phyloP scores from a whole-genome alignment of 2,329 filamentous ascomycete genomes.

The Colletotrichum sp. region DNA sequence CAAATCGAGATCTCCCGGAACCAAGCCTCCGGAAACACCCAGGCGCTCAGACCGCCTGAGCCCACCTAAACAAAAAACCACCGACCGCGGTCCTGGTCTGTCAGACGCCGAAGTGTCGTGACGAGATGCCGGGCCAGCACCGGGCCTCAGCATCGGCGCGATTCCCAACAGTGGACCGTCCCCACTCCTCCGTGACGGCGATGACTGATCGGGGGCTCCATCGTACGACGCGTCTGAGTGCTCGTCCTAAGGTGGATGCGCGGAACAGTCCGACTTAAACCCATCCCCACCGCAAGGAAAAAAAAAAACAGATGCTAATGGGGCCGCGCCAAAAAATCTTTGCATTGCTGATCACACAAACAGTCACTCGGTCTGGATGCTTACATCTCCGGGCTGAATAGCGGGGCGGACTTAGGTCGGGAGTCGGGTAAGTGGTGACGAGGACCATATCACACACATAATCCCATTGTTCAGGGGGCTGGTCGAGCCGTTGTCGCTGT shows the following conservation, averaged over 20 bases:
- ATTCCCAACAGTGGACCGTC: neutral
- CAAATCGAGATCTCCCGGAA: neutral
- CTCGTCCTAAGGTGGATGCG: neutral
- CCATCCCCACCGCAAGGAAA: neutral
- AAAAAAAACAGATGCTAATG: neutral
- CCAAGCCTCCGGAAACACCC: neutral
- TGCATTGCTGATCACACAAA: neutral
- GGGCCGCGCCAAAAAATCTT: neutral
- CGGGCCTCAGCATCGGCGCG: neutral
- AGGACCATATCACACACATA: neutral
- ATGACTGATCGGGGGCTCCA: slow-evolving; percentile 12
- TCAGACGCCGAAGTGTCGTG: neutral
- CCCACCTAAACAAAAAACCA: neutral
- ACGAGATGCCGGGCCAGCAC: slow-evolving; percentile 1
- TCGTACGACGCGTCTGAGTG: slow-evolving; percentile 4
- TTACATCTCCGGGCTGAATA: neutral
- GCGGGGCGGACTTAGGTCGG: neutral
- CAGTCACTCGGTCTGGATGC: neutral
- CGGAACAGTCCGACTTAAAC: neutral
- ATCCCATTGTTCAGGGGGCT: neutral
- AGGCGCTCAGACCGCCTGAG: neutral
- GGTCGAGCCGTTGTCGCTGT: neutral
- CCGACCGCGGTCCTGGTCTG: neutral
- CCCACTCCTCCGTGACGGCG: slow-evolving; percentile 16
- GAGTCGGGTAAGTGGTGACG: slow-evolving; percentile 1